phyloP scores from a whole-genome alignment of 225 moss, liverwort and hornwort species.

The Antitrichia curtipendula region DNA sequence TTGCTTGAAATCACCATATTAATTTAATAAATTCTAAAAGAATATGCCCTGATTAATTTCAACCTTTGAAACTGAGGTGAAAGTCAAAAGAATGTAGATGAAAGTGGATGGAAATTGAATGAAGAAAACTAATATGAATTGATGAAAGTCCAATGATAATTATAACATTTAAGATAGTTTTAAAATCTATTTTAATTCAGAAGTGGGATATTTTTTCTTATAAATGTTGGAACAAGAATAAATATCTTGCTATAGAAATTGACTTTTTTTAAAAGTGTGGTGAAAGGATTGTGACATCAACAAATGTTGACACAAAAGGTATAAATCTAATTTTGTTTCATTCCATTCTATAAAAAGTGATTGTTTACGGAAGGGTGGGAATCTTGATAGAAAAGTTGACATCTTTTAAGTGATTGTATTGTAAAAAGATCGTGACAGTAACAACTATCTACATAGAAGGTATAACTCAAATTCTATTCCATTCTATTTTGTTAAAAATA shows the following conservation, averaged over 20 bases:
- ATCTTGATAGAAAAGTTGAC: neutral
- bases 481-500: neutral
- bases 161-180: neutral
- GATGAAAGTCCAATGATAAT: neutral
- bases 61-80: neutral
- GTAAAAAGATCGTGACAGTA: neutral
- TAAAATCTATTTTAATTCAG: neutral
- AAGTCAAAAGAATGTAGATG: neutral
- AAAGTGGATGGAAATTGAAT: neutral
- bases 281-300: neutral
- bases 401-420: neutral
- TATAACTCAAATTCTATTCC: neutral
- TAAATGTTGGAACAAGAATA: neutral
- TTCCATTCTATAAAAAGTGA: neutral
- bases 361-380: accelerated
- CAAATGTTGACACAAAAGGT: neutral
- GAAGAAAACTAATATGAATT: neutral
- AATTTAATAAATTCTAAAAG: neutral
- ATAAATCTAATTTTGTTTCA: accelerated
- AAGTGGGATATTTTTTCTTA: neutral
- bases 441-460: neutral
- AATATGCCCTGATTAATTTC: neutral
- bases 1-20: neutral
- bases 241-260: neutral
- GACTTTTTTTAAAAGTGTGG: neutral